Evolutionary conservation across 176 grass and related monocot genomes (phyloP).

Genomic region (Cenchrus purpureus): DNA sequence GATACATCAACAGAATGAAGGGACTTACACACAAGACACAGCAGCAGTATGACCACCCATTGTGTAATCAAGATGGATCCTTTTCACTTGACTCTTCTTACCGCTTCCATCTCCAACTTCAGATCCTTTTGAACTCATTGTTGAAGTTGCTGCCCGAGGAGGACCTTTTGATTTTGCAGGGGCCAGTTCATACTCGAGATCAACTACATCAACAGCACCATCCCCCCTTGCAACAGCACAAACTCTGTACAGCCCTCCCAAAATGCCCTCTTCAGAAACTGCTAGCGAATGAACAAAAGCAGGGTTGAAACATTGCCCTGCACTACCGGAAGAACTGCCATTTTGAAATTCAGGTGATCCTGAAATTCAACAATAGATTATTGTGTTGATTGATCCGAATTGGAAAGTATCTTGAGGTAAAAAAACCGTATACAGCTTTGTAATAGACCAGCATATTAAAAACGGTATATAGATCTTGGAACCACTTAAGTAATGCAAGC

Average conservation of each 20-base stretch:
- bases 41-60: constrained; percentile 83
- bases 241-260: constrained; percentile 64
- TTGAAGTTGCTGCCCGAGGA: constrained; percentile 26
- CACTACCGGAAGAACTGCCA: constrained; percentile 48
- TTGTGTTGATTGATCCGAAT: neutral
- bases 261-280: constrained; percentile 72
- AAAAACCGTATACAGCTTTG: neutral
- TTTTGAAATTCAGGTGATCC: constrained; percentile 64
- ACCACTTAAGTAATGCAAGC: neutral
- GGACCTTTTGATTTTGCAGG: constrained; percentile 54
- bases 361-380: constrained; percentile 42
- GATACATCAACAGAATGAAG: constrained; percentile 27
- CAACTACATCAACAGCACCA: constrained; percentile 80
- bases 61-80: constrained; percentile 70
- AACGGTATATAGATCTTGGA: constrained; percentile 13
- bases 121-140: constrained; percentile 50
- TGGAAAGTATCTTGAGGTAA: neutral
- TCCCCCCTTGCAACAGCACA: constrained; percentile 97
- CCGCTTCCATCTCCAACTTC: constrained; percentile 50
- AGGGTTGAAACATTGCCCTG: constrained; percentile 92
- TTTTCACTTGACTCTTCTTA: constrained; percentile 56
- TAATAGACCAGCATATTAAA: neutral
- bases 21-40: constrained; percentile 91
- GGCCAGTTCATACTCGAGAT: constrained; percentile 78
- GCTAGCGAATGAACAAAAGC: constrained; percentile 89